Base-by-base conservation (phyloP, 345 rosid genomes). In the Bruguiera sexangula region DNA sequence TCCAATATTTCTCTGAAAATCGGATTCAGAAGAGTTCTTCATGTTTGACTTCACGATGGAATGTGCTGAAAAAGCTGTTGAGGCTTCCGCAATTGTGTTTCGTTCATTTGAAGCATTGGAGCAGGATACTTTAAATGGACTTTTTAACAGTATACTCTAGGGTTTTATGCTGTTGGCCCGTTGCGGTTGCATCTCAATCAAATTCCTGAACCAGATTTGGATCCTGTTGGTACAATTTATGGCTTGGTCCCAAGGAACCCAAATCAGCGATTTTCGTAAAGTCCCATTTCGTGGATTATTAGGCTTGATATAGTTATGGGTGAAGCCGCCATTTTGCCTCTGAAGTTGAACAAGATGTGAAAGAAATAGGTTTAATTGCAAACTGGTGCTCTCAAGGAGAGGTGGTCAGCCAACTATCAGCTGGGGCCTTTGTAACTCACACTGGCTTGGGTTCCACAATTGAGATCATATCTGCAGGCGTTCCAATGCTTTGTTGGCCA, bases 171-270 rank as follows among this genome's bases (percentile, higher is more conserved):
- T 15, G 26, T 58, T 58, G 62, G 62, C 32, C 62, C 30, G 18
- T 58, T 58, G 54, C 62, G 26, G 62, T 13, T 58, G 62, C 62
- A 5, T 58, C 62, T 58, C 39, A 18, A 30, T 60, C 39, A 18
- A 31, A 13, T 60, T 31, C 9, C 8, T 9, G 39, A 30, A 27
- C 21, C 32, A 29, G 19, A 8, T 60, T 15, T 60, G 63, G 30
- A 30, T 10, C 30, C 63, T 13, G 34, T 31, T 5, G 37, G n/a
- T 6, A 60, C 56, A 52, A 19, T 52, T 52, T 52, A 53, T 53
- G 57, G 57, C 57, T 53, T n/a, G 57, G n/a, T 22, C 24, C 57
- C 57, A 53, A 53, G 26, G 26, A 3, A 20, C 57, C 57, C 21
- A 53, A 3, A 7, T 53, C 26, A 53, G 57, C 5, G 57, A 53